Conservation (phyloP, 2,329 filamentous ascomycete genomes). For the Sclerotinia nivalis region DNA sequence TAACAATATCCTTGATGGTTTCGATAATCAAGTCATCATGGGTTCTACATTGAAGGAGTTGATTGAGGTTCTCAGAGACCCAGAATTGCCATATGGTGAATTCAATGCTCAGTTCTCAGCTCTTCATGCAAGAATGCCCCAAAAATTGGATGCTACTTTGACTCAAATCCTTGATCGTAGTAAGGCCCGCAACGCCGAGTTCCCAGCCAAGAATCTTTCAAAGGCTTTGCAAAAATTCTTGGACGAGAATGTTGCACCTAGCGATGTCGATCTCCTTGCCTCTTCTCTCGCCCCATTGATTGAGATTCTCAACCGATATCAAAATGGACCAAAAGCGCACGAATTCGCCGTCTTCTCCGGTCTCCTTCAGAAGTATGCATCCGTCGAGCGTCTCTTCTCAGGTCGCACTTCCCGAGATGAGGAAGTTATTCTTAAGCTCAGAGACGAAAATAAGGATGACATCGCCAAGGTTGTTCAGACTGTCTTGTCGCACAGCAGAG, state of each 20-base stretch:
- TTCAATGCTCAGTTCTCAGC: conserved; percentile 96
- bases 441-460: conserved; percentile 96
- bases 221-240: conserved; percentile 87
- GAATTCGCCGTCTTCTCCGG: conserved; percentile 81
- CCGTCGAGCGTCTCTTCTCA: conserved; percentile 85
- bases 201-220: conserved; percentile 83
- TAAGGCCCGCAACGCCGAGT: conserved; percentile 75
- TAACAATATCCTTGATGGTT: conserved; percentile 85
- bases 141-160: conserved; percentile 82
- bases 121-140: conserved; percentile 94
- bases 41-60: conserved; percentile 79
- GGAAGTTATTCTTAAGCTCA: conserved; percentile 87
- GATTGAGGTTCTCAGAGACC: conserved; percentile 84
- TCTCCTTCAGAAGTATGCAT: conserved; percentile 79
- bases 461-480: conserved; percentile 80
- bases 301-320: conserved; percentile 76
- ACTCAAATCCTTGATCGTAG: conserved; percentile 84
- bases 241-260: conserved; percentile 75
- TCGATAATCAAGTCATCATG: conserved; percentile 98
- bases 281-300: conserved; percentile 72
- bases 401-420: conserved; percentile 84
- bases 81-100: conserved; percentile 91
- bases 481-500: conserved; percentile 90
- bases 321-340: conserved; percentile 85
- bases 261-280: conserved; percentile 73